Conservation (phyloP, 2,329 filamentous ascomycete species). For the Clonostachys solani region DNA sequence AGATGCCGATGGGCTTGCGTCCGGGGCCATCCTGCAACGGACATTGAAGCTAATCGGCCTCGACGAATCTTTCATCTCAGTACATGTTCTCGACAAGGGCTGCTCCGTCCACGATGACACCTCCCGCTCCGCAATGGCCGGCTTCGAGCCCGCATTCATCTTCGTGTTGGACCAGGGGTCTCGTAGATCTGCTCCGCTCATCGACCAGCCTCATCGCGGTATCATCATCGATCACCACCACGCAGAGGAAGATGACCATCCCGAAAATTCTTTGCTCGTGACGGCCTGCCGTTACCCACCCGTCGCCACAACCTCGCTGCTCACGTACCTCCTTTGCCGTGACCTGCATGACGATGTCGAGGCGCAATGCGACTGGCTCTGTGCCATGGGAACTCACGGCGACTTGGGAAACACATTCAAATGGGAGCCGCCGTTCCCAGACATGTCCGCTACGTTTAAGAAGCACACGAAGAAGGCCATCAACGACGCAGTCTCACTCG, state of each 20-base stretch:
- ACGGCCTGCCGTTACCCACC: conserved; percentile 62
- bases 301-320: conserved; percentile 58
- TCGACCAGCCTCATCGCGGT: conserved; percentile 41
- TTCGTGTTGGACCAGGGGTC: conserved; percentile 66
- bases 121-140: conserved; percentile 46
- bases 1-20: conserved; percentile 62
- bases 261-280: conserved; percentile 46
- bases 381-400: conserved; percentile 61
- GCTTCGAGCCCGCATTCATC: conserved; percentile 47
- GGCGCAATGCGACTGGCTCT: conserved; percentile 53
- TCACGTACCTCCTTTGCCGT: conserved; percentile 61
- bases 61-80: conserved; percentile 42
- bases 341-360: conserved; percentile 46
- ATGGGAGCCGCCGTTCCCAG: conserved; percentile 63
- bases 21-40: conserved; percentile 58
- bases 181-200: conserved; percentile 45
- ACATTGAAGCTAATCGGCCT: conserved; percentile 57
- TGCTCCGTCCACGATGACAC: conserved; percentile 49
- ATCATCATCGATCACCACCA: conserved; percentile 65
- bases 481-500: conserved; percentile 57
- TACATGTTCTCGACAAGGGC: conserved; percentile 58
- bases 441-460: conserved; percentile 59
- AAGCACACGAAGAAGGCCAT: conserved; percentile 55
- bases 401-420: conserved; percentile 62
- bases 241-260: conserved; percentile 50